phyloP scores from a whole-genome alignment of 768 basidiomycete species.

The Ramaria sp. region DNA sequence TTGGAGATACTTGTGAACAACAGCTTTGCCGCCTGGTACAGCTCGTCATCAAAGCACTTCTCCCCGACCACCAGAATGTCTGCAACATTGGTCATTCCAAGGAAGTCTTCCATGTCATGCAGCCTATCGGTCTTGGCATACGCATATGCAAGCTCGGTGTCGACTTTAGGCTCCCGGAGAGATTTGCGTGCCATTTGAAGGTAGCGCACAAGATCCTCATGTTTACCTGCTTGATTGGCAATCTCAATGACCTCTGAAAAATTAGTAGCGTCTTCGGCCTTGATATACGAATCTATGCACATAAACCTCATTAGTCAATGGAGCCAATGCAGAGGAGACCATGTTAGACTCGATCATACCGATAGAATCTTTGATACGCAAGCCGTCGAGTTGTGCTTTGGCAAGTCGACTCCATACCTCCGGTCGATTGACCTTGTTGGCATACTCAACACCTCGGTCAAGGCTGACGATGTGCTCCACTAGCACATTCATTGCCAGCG shows the following conservation, averaged over 20 bases:
- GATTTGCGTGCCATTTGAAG: constrained; percentile 98
- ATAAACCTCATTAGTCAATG: neutral
- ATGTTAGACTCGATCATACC: constrained; percentile 38
- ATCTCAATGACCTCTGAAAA: constrained; percentile 95
- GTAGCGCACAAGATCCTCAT: constrained; percentile 93
- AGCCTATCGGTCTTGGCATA: constrained; percentile 86
- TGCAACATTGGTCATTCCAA: constrained; percentile 96
- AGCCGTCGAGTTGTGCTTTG: constrained; percentile 97
- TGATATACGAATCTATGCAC: constrained; percentile 84
- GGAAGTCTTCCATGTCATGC: constrained; percentile 99
- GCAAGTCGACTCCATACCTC: constrained; percentile 96
- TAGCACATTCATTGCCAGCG: constrained; percentile 91
- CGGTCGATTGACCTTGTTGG: constrained; percentile 91
- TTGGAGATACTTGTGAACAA: constrained; percentile 96
- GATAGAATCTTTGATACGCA: constrained; percentile 96
- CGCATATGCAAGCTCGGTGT: constrained; percentile 95
- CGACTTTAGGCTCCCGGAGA: constrained; percentile 93
- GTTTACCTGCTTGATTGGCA: constrained; percentile 81
- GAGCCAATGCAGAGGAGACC: neutral
- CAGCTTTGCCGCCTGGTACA: constrained; percentile 94
- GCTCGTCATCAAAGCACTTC: constrained; percentile 97
- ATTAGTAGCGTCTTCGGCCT: constrained; percentile 91
- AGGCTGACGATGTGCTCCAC: constrained; percentile 98
- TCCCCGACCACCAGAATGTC: constrained; percentile 96
- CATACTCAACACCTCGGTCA: constrained; percentile 92